phyloP scores from a whole-genome alignment of 2,329 filamentous ascomycete genomes.

The Elsinoe batatas region DNA sequence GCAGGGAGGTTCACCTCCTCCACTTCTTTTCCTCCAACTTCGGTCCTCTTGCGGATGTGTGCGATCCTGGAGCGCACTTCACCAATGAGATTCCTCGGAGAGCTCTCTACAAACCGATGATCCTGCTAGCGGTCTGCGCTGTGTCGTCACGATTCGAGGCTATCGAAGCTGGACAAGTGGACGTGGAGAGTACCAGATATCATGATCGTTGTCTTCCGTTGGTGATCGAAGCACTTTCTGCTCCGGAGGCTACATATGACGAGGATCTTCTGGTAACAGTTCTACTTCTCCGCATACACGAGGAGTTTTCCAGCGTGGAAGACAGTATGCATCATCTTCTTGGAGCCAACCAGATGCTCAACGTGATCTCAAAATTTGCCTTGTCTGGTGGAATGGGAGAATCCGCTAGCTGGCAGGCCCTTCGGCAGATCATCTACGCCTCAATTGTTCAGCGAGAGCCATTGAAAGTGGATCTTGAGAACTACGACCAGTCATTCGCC shows the following conservation, averaged over 20 bases:
- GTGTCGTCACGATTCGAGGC: conserved; percentile 28
- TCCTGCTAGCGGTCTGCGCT: conserved; percentile 28
- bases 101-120: conserved; percentile 25
- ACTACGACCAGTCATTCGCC: conserved; percentile 31
- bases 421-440: conserved; percentile 34
- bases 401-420: conserved; percentile 34
- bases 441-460: conserved; percentile 30
- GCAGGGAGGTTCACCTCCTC: conserved; percentile 17
- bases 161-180: conserved; percentile 19
- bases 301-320: conserved; percentile 24
- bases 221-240: conserved; percentile 26
- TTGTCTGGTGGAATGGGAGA: conserved; percentile 32
- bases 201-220: conserved; percentile 28
- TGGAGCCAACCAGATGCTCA: conserved; percentile 32
- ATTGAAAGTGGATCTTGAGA: conserved; percentile 30
- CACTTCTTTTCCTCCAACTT: conserved; percentile 28
- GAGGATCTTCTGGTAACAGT: conserved; percentile 28
- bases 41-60: conserved; percentile 29
- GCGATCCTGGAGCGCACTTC: conserved; percentile 26
- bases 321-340: conserved; percentile 31
- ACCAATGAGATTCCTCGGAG: conserved; percentile 25
- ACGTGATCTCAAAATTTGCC: conserved; percentile 31
- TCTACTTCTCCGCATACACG: conserved; percentile 28
- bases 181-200: conserved; percentile 25
- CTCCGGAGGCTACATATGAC: conserved; percentile 19